phyloP scores from a whole-genome alignment of 805 yeast species.

The Yarrowia sp. region DNA sequence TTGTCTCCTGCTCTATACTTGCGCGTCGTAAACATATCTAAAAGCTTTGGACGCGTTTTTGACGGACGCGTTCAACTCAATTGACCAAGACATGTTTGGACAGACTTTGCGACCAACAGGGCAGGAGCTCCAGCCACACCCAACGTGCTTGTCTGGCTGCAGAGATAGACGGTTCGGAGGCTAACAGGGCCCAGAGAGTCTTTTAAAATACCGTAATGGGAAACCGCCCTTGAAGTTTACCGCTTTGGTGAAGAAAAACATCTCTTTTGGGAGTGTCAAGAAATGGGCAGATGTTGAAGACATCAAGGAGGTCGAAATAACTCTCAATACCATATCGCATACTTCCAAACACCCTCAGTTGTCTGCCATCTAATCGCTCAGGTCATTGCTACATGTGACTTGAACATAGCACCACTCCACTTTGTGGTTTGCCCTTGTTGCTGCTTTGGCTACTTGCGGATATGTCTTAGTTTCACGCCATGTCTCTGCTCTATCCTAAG shows the following conservation, averaged over 20 bases:
- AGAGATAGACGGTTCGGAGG: too few relatives aligned
- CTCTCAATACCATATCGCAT: too few relatives aligned
- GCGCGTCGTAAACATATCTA: not conserved
- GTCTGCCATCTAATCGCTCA: too few relatives aligned
- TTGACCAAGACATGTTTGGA: not conserved
- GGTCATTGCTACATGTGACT: too few relatives aligned
- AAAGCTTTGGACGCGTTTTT: not conserved
- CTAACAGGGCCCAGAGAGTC: not conserved
- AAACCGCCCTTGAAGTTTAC: not conserved
- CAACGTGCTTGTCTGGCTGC: too few relatives aligned
- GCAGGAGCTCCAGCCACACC: not conserved
- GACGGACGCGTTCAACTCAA: not conserved
- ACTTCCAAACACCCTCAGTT: too few relatives aligned
- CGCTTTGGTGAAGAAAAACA: too few relatives aligned
- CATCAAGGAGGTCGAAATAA: too few relatives aligned
- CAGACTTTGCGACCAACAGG: constrained; percentile 4
- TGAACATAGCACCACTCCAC: too few relatives aligned
- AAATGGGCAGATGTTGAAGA: too few relatives aligned
- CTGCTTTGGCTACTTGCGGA: not conserved
- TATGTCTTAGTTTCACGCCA: not conserved
- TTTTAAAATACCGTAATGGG: not conserved
- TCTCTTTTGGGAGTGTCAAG: too few relatives aligned
- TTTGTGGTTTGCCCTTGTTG: not conserved
- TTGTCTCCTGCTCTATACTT: too few relatives aligned
- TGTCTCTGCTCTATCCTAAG: constrained; percentile 6